phyloP scores from a whole-genome alignment of 2,329 filamentous ascomycete genomes.

The Diaporthe eres region DNA sequence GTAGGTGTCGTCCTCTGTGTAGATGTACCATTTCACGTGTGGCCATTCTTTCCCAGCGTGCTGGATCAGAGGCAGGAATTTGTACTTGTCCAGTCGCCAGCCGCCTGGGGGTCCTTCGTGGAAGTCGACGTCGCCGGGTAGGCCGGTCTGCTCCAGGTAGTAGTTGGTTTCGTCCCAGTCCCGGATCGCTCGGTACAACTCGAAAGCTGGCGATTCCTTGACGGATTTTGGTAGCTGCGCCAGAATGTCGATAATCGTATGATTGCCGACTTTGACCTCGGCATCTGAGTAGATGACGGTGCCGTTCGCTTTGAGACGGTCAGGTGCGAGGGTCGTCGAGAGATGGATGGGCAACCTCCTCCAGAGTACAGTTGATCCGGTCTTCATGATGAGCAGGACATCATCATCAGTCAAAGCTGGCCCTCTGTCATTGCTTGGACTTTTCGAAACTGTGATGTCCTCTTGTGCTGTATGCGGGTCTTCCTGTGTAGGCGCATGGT shows the following conservation, averaged over 20 bases:
- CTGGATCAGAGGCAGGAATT: slow-evolving; percentile 38
- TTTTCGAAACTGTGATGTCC: background rate
- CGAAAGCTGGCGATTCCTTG: slow-evolving; percentile 40
- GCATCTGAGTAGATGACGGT: slow-evolving; percentile 47
- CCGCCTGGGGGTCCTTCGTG: slow-evolving; percentile 30
- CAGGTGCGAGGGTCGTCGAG: slow-evolving; percentile 45
- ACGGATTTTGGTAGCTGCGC: slow-evolving; percentile 44
- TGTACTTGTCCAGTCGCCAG: slow-evolving; percentile 41
- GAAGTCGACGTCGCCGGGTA: slow-evolving; percentile 30
- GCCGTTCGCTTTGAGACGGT: slow-evolving; percentile 46
- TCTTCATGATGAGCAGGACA: slow-evolving; percentile 46
- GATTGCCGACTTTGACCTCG: slow-evolving; percentile 45
- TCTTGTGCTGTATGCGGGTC: too few species aligned
- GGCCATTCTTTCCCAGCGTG: slow-evolving; percentile 38
- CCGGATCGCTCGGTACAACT: slow-evolving; percentile 44
- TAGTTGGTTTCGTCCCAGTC: slow-evolving; percentile 47
- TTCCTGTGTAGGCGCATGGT: background rate
- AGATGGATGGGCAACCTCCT: slow-evolving; percentile 48
- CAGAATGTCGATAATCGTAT: slow-evolving; percentile 46
- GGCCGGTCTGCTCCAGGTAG: slow-evolving; percentile 45
- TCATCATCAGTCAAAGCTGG: background rate
- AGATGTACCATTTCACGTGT: slow-evolving; percentile 44
- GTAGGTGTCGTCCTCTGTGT: slow-evolving; percentile 45
- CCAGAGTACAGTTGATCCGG: slow-evolving; percentile 48
- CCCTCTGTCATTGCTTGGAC: background rate